A percentile compares a stretch with the other conserved stretches of the same genome.
Conservation (phyloP, 192 early-diverging fungal species). For the Entomortierella lignicola region DNA sequence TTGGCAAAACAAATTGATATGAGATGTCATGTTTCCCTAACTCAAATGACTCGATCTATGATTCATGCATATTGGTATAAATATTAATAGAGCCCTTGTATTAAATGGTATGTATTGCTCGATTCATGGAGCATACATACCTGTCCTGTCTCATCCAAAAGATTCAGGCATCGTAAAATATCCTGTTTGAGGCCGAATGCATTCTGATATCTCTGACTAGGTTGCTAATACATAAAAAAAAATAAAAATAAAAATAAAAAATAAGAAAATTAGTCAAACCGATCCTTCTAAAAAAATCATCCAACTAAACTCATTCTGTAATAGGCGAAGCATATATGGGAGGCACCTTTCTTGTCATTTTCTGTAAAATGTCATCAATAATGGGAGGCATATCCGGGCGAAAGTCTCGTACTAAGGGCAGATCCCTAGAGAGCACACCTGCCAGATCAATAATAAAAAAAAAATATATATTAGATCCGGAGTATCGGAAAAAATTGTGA, state of each 20-base stretch:
- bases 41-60: slow-evolving; percentile 39
- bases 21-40: slow-evolving; percentile 37
- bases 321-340: too few relatives aligned
- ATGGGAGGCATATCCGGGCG: slow-evolving; percentile 44
- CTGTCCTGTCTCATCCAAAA: slow-evolving; percentile 23
- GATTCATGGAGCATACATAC: too few relatives aligned
- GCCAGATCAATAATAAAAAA: neutral
- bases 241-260: too few relatives aligned
- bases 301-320: too few relatives aligned
- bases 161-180: slow-evolving; percentile 37
- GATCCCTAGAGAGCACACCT: slow-evolving; percentile 41
- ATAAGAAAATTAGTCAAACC: too few relatives aligned
- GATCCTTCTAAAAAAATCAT: too few relatives aligned
- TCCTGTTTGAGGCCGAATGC: slow-evolving; percentile 53
- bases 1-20: slow-evolving; percentile 40
- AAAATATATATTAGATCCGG: too few relatives aligned
- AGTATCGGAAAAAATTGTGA: too few relatives aligned
- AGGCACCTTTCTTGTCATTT: slow-evolving; percentile 45
- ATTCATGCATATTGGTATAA: too few relatives aligned
- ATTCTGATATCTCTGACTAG: slow-evolving; percentile 49
- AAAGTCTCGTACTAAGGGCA: slow-evolving; percentile 22
- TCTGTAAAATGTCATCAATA: slow-evolving; percentile 34
- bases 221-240: slow-evolving; percentile 29
- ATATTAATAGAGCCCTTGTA: too few relatives aligned
- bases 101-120: too few relatives aligned